Conservation (phyloP, 176 grass and related monocot genomes). For the Aechmea fasciata region DNA sequence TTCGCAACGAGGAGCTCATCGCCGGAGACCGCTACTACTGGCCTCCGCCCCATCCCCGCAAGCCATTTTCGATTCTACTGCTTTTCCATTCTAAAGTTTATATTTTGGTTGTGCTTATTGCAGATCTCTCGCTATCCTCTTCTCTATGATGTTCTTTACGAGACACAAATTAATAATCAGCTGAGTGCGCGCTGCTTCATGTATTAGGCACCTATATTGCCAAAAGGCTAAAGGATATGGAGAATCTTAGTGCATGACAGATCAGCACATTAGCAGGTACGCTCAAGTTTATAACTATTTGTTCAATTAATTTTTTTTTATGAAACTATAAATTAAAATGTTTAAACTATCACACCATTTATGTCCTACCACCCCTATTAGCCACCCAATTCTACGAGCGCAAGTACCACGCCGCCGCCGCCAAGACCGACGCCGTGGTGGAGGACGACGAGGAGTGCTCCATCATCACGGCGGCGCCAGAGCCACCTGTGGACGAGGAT, state of each 20-base stretch:
- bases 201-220: conserved; percentile 21
- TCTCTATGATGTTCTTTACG: not conserved
- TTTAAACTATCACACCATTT: too few relatives aligned
- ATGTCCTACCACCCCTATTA: too few relatives aligned
- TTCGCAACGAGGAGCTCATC: too few relatives aligned
- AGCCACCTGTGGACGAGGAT: conserved; percentile 1
- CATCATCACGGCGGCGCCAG: conserved; percentile 5
- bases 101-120: not conserved
- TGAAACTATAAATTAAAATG: too few relatives aligned
- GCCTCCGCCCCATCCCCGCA: too few relatives aligned
- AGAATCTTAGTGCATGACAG: conserved; percentile 32
- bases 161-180: not conserved
- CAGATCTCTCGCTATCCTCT: not conserved
- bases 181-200: conserved; percentile 22
- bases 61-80: not conserved
- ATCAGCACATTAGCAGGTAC: too few relatives aligned
- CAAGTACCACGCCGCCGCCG: conserved; percentile 24
- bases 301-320: too few relatives aligned
- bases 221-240: conserved; percentile 34
- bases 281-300: too few relatives aligned
- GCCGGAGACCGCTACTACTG: too few relatives aligned
- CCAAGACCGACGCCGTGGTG: not conserved
- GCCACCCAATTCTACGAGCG: conserved; percentile 53
- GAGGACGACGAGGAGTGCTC: conserved; percentile 2
- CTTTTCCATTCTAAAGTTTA: not conserved